Evolutionary conservation across 768 basidiomycete genomes (phyloP).

Genomic region (Lactifluus pinguis): DNA sequence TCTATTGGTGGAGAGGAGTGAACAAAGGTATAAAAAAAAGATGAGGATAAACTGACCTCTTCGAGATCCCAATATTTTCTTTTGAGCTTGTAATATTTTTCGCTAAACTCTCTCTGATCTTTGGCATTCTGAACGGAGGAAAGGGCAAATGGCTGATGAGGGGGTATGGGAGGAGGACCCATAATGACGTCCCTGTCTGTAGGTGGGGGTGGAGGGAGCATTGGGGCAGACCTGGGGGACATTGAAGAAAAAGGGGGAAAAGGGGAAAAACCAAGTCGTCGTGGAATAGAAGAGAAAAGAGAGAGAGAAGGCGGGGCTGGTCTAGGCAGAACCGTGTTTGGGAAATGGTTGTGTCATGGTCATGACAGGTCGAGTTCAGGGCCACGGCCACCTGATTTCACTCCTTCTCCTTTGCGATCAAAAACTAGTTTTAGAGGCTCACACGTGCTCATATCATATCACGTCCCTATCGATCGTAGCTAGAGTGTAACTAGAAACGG

Average conservation of each 20-base stretch:
- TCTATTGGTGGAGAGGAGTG: slow-evolving; percentile 28
- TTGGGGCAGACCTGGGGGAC: slow-evolving; percentile 10
- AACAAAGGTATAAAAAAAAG: background rate
- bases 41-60: slow-evolving; percentile 54
- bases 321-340: slow-evolving; percentile 19
- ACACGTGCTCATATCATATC: background rate
- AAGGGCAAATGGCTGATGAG: slow-evolving; percentile 27
- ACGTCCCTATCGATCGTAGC: slow-evolving; percentile 5
- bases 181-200: slow-evolving; percentile 44
- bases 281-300: slow-evolving; percentile 21
- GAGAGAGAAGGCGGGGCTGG: slow-evolving; percentile 13
- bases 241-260: slow-evolving; percentile 10
- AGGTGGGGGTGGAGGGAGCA: slow-evolving; percentile 23
- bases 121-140: slow-evolving; percentile 25
- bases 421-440: no score
- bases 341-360: slow-evolving; percentile 19
- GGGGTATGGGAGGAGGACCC: slow-evolving; percentile 38
- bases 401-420: background rate
- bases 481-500: background rate
- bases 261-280: slow-evolving; percentile 9
- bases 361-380: slow-evolving; percentile 9
- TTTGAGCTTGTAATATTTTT: slow-evolving; percentile 62
- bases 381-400: slow-evolving; percentile 5
- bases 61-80: slow-evolving; percentile 58
- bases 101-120: slow-evolving; percentile 39